These are phyloP conservation scores for Aspergillus piperis DNA, from an alignment of 2,329 filamentous ascomycete species.

Conservation along the genomic window DNA sequence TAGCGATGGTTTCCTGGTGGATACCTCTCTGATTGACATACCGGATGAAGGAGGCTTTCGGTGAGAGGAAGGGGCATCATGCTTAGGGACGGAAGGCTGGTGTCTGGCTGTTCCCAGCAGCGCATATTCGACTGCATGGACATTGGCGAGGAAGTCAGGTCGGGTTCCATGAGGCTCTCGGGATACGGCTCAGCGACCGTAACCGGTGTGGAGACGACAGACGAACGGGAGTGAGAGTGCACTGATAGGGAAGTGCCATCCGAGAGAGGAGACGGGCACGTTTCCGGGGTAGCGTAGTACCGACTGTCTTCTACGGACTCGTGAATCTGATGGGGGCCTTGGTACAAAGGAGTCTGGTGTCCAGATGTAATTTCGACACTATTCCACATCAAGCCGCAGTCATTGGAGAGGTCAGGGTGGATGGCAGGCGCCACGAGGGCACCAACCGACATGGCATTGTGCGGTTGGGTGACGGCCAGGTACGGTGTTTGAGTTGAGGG, in stretches of 20 bases:
- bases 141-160: constrained; percentile 37
- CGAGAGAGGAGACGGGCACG: constrained; percentile 47
- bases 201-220: constrained; percentile 37
- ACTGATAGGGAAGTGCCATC: constrained; percentile 37
- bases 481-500: constrained; percentile 26
- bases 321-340: constrained; percentile 36
- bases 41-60: constrained; percentile 40
- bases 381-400: constrained; percentile 39
- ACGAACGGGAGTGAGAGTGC: constrained; percentile 32
- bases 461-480: constrained; percentile 29
- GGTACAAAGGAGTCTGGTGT: constrained; percentile 30
- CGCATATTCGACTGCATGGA: constrained; percentile 33
- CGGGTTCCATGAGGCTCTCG: constrained; percentile 34
- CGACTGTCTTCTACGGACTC: constrained; percentile 42
- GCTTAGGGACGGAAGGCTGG: constrained; percentile 31
- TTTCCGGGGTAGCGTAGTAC: constrained; percentile 48
- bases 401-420: constrained; percentile 35
- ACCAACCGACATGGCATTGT: constrained; percentile 39
- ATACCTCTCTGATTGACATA: constrained; percentile 27
- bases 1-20: constrained; percentile 9
- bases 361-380: constrained; percentile 38
- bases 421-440: constrained; percentile 38
- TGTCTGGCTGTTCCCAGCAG: constrained; percentile 38
- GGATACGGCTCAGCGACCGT: constrained; percentile 39
- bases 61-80: constrained; percentile 38